Evolutionary conservation across 345 rosid genomes (phyloP).

Genomic region (Rhodamnia argentea): DNA sequence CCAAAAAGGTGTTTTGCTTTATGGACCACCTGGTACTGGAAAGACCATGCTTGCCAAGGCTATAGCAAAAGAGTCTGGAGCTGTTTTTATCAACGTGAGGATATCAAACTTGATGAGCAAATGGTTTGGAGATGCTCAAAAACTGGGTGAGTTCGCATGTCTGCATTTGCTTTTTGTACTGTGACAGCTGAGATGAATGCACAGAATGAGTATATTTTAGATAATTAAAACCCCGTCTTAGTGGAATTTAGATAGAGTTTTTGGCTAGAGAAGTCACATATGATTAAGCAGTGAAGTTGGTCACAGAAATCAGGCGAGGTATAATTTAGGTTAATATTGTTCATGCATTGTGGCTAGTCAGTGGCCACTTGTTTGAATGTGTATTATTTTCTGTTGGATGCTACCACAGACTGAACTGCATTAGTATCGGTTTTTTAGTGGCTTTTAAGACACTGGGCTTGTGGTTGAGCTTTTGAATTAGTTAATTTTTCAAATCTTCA

Average conservation of each 20-base stretch:
- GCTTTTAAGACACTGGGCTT: not conserved
- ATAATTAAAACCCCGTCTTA: not conserved
- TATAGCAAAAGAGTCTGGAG: constrained; percentile 93
- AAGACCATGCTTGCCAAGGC: constrained; percentile 99
- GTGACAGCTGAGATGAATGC: not conserved
- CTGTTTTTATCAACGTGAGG: constrained; percentile 88
- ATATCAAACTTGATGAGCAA: constrained; percentile 93
- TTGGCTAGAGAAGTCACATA: not conserved
- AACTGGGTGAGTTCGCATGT: constrained; percentile 58
- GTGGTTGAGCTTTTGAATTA: not conserved
- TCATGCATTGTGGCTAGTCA: not conserved
- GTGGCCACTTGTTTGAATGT: not conserved
- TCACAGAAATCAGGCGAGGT: not conserved
- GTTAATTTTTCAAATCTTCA: not conserved
- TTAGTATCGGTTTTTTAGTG: not conserved
- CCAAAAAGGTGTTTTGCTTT: constrained; percentile 90
- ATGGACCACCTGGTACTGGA: constrained; percentile 99
- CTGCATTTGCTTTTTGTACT: not conserved
- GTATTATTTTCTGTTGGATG: not conserved
- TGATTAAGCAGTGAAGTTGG: not conserved
- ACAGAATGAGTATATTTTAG: not conserved
- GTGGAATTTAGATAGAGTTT: not conserved
- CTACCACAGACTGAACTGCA: not conserved
- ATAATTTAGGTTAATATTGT: not conserved
- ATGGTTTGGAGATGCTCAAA: constrained; percentile 99